Evolutionary conservation across 2,329 filamentous ascomycete genomes (phyloP).

Genomic region (Xylaria sp.): DNA sequence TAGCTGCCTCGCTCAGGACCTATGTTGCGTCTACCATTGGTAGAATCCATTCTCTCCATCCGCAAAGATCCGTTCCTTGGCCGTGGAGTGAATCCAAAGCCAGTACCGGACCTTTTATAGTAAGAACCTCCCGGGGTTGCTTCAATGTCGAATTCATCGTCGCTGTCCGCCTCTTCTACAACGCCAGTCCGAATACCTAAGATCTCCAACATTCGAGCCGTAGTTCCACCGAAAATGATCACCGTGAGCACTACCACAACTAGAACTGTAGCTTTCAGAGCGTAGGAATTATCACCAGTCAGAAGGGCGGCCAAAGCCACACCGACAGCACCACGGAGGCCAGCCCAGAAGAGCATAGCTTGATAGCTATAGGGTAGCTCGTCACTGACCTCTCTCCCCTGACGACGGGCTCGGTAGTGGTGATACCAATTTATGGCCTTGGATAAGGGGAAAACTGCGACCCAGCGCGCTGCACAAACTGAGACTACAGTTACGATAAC

Average conservation of each 20-base stretch:
- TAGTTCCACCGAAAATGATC: conserved; percentile 98
- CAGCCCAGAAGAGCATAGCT: conserved; percentile 99
- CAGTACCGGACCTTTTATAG: conserved; percentile 81
- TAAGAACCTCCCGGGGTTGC: conserved; percentile 77
- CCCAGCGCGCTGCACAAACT: conserved; percentile 91
- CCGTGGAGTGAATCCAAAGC: conserved; percentile 80
- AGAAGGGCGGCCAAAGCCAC: conserved; percentile 93
- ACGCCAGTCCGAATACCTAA: conserved; percentile 96
- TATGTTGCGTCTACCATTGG: conserved; percentile 42
- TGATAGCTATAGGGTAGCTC: conserved; percentile 96
- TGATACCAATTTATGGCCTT: conserved; percentile 92
- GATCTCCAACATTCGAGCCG: conserved; percentile 97
- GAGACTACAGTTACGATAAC: conserved; percentile 93
- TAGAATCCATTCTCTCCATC: conserved; percentile 62
- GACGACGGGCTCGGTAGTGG: conserved; percentile 81
- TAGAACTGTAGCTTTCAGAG: conserved; percentile 92
- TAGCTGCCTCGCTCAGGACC: conserved; percentile 58
- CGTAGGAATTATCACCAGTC: conserved; percentile 81
- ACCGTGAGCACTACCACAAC: conserved; percentile 97
- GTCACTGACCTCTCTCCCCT: conserved; percentile 80
- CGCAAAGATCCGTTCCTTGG: conserved; percentile 68
- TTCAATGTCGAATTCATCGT: conserved; percentile 99
- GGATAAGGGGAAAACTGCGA: conserved; percentile 93
- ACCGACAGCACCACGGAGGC: conserved; percentile 92
- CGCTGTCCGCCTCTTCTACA: conserved; percentile 95